These are phyloP conservation scores for Begonia fuchsioides DNA, from an alignment of 306 rosid species.

Conservation along the genomic window DNA sequence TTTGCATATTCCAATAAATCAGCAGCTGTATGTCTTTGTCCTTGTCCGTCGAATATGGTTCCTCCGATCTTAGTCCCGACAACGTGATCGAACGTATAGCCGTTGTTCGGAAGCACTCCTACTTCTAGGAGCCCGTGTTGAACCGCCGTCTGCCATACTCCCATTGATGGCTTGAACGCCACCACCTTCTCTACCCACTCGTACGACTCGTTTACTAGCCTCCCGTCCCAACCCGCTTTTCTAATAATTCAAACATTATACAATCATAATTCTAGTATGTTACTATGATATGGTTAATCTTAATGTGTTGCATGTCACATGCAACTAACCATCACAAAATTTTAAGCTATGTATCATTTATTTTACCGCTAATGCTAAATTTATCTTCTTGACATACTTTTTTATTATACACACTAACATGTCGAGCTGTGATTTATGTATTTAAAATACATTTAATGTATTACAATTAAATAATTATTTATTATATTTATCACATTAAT, in stretches of 20 bases:
- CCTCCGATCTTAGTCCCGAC: conserved; percentile 74
- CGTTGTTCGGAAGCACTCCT: conserved; percentile 47
- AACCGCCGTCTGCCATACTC: conserved; percentile 57
- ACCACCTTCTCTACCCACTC: conserved; percentile 61
- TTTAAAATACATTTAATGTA: no score
- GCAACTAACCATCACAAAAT: no score
- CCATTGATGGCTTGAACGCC: conserved; percentile 40
- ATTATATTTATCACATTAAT: no score
- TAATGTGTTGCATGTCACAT: no score
- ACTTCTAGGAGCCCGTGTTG: conserved; percentile 36
- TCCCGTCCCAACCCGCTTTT: conserved; percentile 52
- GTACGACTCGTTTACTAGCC: conserved; percentile 44
- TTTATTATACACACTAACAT: no score
- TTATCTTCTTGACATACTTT: no score
- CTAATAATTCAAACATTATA: conserved; percentile 7
- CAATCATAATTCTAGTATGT: no score
- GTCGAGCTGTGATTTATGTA: no score
- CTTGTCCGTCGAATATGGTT: conserved; percentile 42
- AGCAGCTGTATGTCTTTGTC: conserved; percentile 58
- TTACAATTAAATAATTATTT: no score
- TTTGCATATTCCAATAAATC: conserved; percentile 48
- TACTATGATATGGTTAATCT: no score
- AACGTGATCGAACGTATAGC: conserved; percentile 68
- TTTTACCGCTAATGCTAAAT: no score
- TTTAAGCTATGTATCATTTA: no score